Percentiles rank a stretch among this genome's conserved stretches.
Evolutionary conservation across 805 yeast genomes (phyloP).

Genomic region (Starmera amethionina): DNA sequence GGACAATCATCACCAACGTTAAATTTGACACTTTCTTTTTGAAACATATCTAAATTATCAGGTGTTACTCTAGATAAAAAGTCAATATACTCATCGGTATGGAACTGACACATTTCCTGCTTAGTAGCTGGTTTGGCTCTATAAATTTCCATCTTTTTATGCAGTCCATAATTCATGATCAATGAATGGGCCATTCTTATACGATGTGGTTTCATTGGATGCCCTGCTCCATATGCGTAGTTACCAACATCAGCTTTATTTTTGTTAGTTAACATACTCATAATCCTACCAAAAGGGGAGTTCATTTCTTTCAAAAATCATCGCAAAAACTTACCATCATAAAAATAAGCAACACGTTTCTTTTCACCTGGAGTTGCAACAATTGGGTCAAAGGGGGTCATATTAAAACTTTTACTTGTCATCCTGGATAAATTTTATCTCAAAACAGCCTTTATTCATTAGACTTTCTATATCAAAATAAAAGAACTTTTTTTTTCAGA

Average conservation of each 20-base stretch:
- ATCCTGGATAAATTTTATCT: not conserved
- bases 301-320: not conserved
- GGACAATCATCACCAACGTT: constrained; percentile 96
- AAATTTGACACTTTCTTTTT: constrained; percentile 83
- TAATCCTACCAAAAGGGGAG: not conserved
- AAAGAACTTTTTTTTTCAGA: too few relatives aligned
- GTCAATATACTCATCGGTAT: constrained; percentile 94
- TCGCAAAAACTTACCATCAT: constrained; percentile 35
- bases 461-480: too few relatives aligned
- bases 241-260: constrained; percentile 78
- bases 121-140: constrained; percentile 96
- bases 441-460: too few relatives aligned
- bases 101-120: constrained; percentile 97
- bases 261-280: constrained; percentile 26
- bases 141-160: constrained; percentile 94
- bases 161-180: constrained; percentile 93
- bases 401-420: not conserved
- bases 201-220: constrained; percentile 98
- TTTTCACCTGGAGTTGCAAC: constrained; percentile 10
- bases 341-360: constrained; percentile 64
- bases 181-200: constrained; percentile 97
- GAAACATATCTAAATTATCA: constrained; percentile 78
- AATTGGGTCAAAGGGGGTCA: not conserved
- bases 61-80: constrained; percentile 86
- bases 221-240: constrained; percentile 97